phyloP scores from a whole-genome alignment of 805 yeast species.

The Spathaspora boniae region DNA sequence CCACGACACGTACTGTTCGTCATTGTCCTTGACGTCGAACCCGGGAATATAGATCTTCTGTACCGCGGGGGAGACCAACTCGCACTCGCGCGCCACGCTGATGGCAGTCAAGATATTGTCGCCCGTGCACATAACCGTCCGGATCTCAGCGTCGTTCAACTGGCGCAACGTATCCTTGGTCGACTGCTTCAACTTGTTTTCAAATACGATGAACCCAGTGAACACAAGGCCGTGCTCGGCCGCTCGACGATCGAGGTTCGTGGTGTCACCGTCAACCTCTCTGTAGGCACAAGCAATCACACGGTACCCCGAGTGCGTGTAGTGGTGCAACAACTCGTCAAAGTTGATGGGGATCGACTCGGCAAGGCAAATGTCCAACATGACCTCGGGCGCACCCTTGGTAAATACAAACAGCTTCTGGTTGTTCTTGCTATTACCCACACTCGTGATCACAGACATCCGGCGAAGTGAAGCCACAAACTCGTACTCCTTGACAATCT shows the following conservation, averaged over 20 bases:
- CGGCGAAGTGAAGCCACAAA: slow-evolving; percentile 82
- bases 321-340: slow-evolving; percentile 69
- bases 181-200: slow-evolving; percentile 76
- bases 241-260: too few relatives aligned
- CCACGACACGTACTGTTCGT: slow-evolving; percentile 52
- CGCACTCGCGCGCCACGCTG: slow-evolving; percentile 86
- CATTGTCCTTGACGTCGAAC: slow-evolving; percentile 37
- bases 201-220: slow-evolving; percentile 87
- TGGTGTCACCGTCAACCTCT: too few relatives aligned
- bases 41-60: slow-evolving; percentile 51
- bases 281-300: slow-evolving; percentile 94
- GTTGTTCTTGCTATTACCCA: slow-evolving; percentile 14
- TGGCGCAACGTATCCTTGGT: slow-evolving; percentile 59
- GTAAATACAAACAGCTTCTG: slow-evolving; percentile 42
- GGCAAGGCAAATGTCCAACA: slow-evolving; percentile 70
- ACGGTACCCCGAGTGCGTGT: slow-evolving; percentile 91
- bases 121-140: slow-evolving; percentile 97
- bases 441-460: slow-evolving; percentile 77
- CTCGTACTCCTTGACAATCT: slow-evolving; percentile 59
- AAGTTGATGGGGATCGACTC: slow-evolving; percentile 71
- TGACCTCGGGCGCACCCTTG: slow-evolving; percentile 97
- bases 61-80: slow-evolving; percentile 47
- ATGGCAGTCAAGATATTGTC: slow-evolving; percentile 93
- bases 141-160: slow-evolving; percentile 63
- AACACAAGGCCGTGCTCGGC: slow-evolving; percentile 71